Base-by-base conservation (phyloP, 805 yeast genomes). In the Millerozyma acaciae region DNA sequence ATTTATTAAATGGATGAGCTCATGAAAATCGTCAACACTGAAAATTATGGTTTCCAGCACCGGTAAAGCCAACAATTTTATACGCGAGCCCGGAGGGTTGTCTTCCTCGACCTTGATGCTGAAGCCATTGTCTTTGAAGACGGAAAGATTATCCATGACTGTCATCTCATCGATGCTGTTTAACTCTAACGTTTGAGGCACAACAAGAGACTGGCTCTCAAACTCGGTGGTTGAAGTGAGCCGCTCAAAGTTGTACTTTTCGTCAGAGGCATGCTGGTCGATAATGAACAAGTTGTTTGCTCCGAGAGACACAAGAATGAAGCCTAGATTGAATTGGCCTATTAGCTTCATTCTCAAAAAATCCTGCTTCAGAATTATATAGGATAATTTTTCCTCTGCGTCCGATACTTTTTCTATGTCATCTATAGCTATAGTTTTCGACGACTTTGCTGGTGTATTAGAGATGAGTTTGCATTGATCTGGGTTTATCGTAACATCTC, bases 221-320 rank as follows among this genome's bases (percentile, higher is more conserved):
- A 62, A 50, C 28, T 76, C 72, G 42, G 89, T 77, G 0, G 64
- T 60, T 0, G 84, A 75, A 2, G 66, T 68, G 12, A 62, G 55
- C 30, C 64, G 66, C 55, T 93, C 98, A 62, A 86, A 93, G 55
- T 93, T 93, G 63, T 50, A 87, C 46, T 89, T 93, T 50, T 93
- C 99, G 61, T 93, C 98, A 44, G 95, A 84, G 1, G 98, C 98
- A 62, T 93, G 99, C 57, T 93, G 99, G 55, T 93, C 99, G 30
- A 93, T 72, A 21, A 93, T 89, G 48, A 93, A 89, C 20, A 90
- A 47, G 50, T 87, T 87, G 16, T 51, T 53, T 28, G 55, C 57
- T 16, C 59, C 55, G 32, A 78, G 66, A 2, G 75, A 71, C 0
- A 85, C 93, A 13, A 89, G 53, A n/a, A 93, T 86, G 47, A 93